These are phyloP conservation scores for Agrocybe chaxingu DNA, from an alignment of 768 basidiomycete genomes.

Conservation along the genomic window DNA sequence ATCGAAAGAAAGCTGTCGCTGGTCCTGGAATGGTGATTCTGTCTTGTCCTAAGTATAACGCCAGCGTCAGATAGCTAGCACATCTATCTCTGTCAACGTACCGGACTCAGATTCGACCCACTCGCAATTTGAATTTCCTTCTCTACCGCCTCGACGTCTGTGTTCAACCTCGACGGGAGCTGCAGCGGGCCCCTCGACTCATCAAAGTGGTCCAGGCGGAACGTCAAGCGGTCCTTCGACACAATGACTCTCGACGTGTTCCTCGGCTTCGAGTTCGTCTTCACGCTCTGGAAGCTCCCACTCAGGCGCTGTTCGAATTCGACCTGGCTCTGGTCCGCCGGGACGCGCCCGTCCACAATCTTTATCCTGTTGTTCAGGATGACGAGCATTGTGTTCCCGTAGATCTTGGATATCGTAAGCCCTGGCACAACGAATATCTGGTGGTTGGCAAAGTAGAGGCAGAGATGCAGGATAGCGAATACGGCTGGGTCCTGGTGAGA, in stretches of 20 bases:
- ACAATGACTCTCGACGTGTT: not conserved
- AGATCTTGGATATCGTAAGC: constrained; percentile 24
- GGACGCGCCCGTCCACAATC: constrained; percentile 3
- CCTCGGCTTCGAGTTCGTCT: not conserved
- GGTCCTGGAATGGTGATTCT: no score
- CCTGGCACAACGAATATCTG: constrained; percentile 23
- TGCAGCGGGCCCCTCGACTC: no score
- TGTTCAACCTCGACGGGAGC: no score
- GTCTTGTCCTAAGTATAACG: no score
- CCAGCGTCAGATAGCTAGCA: no score
- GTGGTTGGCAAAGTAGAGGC: constrained; percentile 22
- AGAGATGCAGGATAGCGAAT: constrained; percentile 23
- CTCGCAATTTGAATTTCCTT: no score
- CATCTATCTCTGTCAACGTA: no score
- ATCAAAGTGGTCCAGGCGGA: not conserved
- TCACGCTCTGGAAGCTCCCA: not conserved
- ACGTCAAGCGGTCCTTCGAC: constrained; percentile 6
- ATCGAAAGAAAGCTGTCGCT: no score
- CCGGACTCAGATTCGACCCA: no score
- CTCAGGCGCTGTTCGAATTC: no score
- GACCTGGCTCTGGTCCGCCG: not conserved
- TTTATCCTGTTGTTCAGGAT: constrained; percentile 25
- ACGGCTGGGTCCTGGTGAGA: constrained; percentile 11
- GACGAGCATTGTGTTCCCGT: constrained; percentile 28
- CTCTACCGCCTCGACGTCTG: no score